phyloP scores from a whole-genome alignment of 495 filamentous ascomycete genomes.

The Penicillium macrosclerotiorum region DNA sequence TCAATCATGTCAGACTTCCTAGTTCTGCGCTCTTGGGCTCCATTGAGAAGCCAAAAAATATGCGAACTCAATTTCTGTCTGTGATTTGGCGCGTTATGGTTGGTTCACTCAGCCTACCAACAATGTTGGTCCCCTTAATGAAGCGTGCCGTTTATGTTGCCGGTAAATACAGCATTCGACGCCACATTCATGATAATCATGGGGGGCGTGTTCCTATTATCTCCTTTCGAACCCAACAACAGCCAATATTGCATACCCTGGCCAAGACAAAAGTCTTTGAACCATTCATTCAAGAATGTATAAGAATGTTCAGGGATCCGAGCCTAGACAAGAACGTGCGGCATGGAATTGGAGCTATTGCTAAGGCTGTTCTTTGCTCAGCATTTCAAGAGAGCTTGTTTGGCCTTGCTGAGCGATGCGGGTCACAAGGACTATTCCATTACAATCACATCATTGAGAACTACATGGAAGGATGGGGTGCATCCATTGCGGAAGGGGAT shows the following conservation, averaged over 20 bases:
- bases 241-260: constrained; percentile 29
- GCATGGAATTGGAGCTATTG: too few species aligned
- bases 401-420: too few species aligned
- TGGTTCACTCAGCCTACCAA: constrained; percentile 27
- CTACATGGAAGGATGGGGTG: too few species aligned
- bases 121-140: constrained; percentile 24
- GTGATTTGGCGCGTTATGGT: constrained; percentile 26
- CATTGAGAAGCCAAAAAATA: constrained; percentile 10
- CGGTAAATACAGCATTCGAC: constrained; percentile 29
- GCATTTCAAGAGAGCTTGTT: too few species aligned
- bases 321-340: too few species aligned
- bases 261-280: constrained; percentile 29
- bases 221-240: constrained; percentile 33
- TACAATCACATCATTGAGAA: too few species aligned
- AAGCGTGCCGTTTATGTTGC: constrained; percentile 21
- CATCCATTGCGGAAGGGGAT: constrained; percentile 38
- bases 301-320: too few species aligned
- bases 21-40: constrained; percentile 24
- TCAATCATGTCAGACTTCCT: constrained; percentile 25
- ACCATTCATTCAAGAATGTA: too few species aligned
- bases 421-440: too few species aligned
- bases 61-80: constrained; percentile 24
- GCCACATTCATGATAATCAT: constrained; percentile 19
- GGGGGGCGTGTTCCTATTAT: constrained; percentile 26
- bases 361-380: too few species aligned